Base-by-base conservation (phyloP, 371 early-diverging fungal genomes). In the Mycotypha africana region DNA sequence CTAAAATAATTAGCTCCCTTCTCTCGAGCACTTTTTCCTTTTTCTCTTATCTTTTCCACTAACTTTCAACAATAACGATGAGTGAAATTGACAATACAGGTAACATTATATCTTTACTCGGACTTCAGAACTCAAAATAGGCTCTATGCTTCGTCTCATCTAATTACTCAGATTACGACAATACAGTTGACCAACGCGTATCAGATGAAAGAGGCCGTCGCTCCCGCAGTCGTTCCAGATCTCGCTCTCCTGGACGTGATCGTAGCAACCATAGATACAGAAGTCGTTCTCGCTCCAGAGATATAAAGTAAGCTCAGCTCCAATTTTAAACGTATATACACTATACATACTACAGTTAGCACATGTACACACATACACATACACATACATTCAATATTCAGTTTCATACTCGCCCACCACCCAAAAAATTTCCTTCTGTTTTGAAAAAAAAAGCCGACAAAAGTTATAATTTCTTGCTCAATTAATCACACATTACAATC, bases 221-320 rank as follows among this genome's bases (percentile, higher is more conserved):
- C 47, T 68, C 70, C 32, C 64, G 62, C 40, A 64, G 68, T 46
- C 65, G 68, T 31, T 65, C 70, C 22, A 49, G 74, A 47, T 74
- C 74, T 36, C 70, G 70, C 23, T 74, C 74, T 24, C 74, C 70
- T 47, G 45, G 57, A 20, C 69, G 64, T 51, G 67, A 62, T 23
- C 65, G 60, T 31, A 59, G 64, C 25, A 69, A 65, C 25, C 65
- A 65, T 45, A 53, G 74, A 62, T 67, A 69, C 38, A 61, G 74
- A 60, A 73, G 74, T 39, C 74, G 74, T 38, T 74, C 74, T 40
- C 66, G 60, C 14, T 68, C 70, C 41, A 57, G 67, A 56, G 65
- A 67, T 40, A 49, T 46, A 32, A 54, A 54, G 65, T 66, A 63
- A 54, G 51, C 47, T 35, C 39, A 39, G 39, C 39, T 12, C 23